Evolutionary conservation across 495 filamentous ascomycete species (phyloP).

Genomic region (Choiromyces venosus): DNA sequence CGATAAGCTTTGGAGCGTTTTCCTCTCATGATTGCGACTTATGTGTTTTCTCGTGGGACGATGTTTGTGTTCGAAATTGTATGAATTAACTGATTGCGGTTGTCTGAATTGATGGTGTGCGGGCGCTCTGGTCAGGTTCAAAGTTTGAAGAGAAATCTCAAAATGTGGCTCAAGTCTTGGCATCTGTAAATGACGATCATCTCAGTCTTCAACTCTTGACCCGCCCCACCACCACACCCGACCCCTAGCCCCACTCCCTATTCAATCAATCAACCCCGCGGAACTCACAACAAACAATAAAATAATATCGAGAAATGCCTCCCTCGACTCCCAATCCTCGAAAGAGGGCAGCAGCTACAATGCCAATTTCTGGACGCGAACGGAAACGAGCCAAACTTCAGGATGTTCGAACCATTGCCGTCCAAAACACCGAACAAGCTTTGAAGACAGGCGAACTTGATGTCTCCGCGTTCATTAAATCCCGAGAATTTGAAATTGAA

Average conservation of each 20-base stretch:
- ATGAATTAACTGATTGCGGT: background rate
- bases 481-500: conserved; percentile 81
- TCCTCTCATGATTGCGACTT: conserved; percentile 59
- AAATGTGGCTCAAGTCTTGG: background rate
- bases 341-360: conserved; percentile 15
- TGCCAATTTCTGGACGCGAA: conserved; percentile 36
- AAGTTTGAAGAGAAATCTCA: background rate
- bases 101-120: no score
- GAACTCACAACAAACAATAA: background rate
- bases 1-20: conserved; percentile 93
- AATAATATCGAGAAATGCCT: background rate
- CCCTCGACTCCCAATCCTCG: conserved; percentile 15
- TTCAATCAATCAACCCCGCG: background rate
- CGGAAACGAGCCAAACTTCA: conserved; percentile 62
- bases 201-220: background rate
- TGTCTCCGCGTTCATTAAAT: conserved; percentile 70
- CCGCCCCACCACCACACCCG: background rate
- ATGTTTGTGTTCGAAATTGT: background rate
- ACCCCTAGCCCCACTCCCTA: background rate
- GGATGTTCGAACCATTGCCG: conserved; percentile 65
- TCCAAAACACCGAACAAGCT: conserved; percentile 64
- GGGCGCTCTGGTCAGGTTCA: background rate
- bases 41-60: conserved; percentile 2
- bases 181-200: background rate
- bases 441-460: conserved; percentile 74